Conservation (phyloP, 805 yeast species). For the Candida loeiensis region DNA sequence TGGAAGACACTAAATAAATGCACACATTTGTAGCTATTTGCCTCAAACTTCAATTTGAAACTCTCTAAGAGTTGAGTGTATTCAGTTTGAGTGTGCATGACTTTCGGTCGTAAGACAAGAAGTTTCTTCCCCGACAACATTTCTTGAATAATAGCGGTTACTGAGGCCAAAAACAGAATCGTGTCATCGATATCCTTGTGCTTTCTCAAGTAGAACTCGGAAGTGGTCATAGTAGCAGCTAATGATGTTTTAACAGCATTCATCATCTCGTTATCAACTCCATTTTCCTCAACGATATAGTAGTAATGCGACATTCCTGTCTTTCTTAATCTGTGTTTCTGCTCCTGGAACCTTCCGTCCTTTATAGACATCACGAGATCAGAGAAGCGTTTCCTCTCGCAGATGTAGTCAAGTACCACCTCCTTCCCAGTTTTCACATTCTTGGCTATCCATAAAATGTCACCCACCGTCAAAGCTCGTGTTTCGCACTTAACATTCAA, state of each 20-base stretch:
- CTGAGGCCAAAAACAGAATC: slow-evolving; percentile 50
- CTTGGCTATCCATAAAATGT: slow-evolving; percentile 83
- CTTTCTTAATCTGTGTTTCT: slow-evolving; percentile 68
- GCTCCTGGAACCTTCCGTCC: slow-evolving; percentile 89
- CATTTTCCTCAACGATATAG: slow-evolving; percentile 78
- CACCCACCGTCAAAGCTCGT: slow-evolving; percentile 73
- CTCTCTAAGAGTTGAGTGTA: slow-evolving; percentile 38
- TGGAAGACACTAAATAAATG: slow-evolving; percentile 47
- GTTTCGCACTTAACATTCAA: slow-evolving; percentile 51
- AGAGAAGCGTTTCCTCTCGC: slow-evolving; percentile 86
- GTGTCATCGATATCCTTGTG: slow-evolving; percentile 76
- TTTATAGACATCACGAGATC: slow-evolving; percentile 78
- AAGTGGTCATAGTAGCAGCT: slow-evolving; percentile 61
- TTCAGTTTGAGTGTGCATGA: slow-evolving; percentile 48
- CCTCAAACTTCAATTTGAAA: slow-evolving; percentile 47
- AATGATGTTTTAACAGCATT: slow-evolving; percentile 76
- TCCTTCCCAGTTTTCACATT: slow-evolving; percentile 54
- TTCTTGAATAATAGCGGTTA: slow-evolving; percentile 43
- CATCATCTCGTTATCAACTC: slow-evolving; percentile 43
- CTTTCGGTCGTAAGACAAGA: slow-evolving; percentile 50
- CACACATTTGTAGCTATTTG: slow-evolving; percentile 33
- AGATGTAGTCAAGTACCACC: slow-evolving; percentile 73
- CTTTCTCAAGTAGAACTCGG: slow-evolving; percentile 63
- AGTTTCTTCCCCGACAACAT: slow-evolving; percentile 32
- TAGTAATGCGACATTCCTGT: slow-evolving; percentile 65